Evolutionary conservation across 1,284 basidiomycete genomes (phyloP).

Genomic region (Microbotryum intermedium): DNA sequence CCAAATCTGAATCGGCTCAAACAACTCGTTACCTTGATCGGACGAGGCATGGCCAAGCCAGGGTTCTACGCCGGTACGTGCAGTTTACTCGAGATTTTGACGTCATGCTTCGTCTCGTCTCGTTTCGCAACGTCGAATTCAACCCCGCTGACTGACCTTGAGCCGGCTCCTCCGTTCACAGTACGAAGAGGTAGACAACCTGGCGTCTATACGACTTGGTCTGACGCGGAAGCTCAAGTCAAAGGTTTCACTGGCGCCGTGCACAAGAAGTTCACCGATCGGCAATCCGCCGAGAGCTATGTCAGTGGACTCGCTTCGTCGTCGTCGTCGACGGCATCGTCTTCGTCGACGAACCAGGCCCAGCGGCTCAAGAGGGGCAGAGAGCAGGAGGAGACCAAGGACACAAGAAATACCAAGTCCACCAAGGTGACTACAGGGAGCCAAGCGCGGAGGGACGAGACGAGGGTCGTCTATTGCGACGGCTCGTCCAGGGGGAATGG

Average conservation of each 20-base stretch:
- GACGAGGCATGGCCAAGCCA: slow-evolving; percentile 7
- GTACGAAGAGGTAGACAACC: slow-evolving; percentile 32
- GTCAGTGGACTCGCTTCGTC: slow-evolving; percentile 25
- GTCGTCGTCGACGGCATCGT: not conserved
- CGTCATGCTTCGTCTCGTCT: not conserved
- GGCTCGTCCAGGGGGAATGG: slow-evolving; percentile 74
- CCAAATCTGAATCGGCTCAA: no score
- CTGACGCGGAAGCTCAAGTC: slow-evolving; percentile 52
- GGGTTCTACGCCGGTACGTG: slow-evolving; percentile 25
- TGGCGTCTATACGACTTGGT: slow-evolving; percentile 35
- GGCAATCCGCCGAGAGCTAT: slow-evolving; percentile 47
- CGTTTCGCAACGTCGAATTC: no score
- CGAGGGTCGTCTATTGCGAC: slow-evolving; percentile 62
- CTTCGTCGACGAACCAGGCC: not conserved
- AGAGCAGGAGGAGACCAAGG: not conserved
- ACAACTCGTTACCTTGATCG: slow-evolving; percentile 1
- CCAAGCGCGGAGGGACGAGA: slow-evolving; percentile 28
- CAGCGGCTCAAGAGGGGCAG: not conserved
- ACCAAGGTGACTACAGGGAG: not conserved
- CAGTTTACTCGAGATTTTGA: not conserved
- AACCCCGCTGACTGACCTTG: not conserved
- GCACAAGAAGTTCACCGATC: slow-evolving; percentile 56
- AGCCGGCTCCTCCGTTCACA: slow-evolving; percentile 12
- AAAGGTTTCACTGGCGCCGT: slow-evolving; percentile 51
- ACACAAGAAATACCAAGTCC: not conserved